Evolutionary conservation across 768 basidiomycete species (phyloP), one percentile per base, ranked within the genome.

Genomic region (Chalciporus piperatus): DNA sequence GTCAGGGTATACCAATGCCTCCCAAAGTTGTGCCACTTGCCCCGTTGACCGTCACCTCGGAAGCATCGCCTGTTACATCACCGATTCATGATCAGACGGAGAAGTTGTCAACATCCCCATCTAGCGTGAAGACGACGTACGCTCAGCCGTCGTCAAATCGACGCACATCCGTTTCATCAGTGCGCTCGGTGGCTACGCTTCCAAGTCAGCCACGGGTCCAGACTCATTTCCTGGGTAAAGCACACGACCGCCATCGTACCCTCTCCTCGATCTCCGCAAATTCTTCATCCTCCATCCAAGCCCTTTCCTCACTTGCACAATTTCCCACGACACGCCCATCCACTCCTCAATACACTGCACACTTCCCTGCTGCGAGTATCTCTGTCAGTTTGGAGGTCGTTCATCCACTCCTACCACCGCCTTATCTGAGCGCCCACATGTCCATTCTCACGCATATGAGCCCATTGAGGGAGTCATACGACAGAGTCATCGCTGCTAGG

Each of bases 391-490:
- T 81, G 17, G 85, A 88, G 62, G 72, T 70, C 22, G 79, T 85
- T 9, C 89, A 91, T 62, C 79, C 86, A 0, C 73, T 89, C 16
- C 74, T 90, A 20, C 89, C 89, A 0, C 78, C 80, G 3, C 87
- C 87, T 38, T 89, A 89, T 62, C 66, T 87, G 54, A 79, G 73
- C 58, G 80, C 84, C 51, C 89, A 91, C 52, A 72, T 89, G 65
- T 85, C 85, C 17, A 78, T 87, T 42, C 71, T 89, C 28, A 72
- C 78, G 16, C 76, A 83, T 66, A 76, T 84, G 45, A 81, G 77
- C 45, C 87, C 89, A 20, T 71, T 90, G 50, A 75, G 79, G 59
- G 88, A 88, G 64, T 81, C 84, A 20, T 83, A 81, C 59, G 87
- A 89, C 51, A 76, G 85, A 46, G 82, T 88, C 33, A 72, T 78